Base-by-base conservation (phyloP, 192 early-diverging fungal genomes). In the Coemansia sp. region DNA sequence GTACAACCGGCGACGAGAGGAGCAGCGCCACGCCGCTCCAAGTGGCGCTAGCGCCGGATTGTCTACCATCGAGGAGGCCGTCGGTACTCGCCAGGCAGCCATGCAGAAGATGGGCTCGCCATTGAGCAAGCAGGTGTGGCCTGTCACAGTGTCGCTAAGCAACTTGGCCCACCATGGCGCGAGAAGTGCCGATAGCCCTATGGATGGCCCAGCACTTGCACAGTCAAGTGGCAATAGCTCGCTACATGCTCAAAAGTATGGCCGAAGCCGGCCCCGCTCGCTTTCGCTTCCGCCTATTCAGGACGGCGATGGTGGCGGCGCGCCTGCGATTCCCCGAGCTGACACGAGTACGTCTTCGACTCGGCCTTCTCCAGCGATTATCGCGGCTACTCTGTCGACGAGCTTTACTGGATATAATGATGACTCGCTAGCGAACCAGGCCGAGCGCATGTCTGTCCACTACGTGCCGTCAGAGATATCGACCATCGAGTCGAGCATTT, bases 401-500 rank as follows among this genome's bases (percentile, higher is more conserved):
- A 78, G 76, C 70, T 78, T 78, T 43, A 56, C 65, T 12, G 73
- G 63, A 19, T 29, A 21, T 39, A 62, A 56, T 35, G 69, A 56
- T 35, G 69, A 72, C 33, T 61, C 69, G 15, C 39, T 68, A 8
- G 54, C 68, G 1, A 41, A 40, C 27, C 65, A 77, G 15, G 62
- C 53, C 10, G 74, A 71, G 11, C 42, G 58, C 26, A 21, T 67
- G 29, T 77, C 70, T 17, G 37, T 60, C 32, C 65, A 78, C 53
- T 70, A 76, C 19, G 62, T 60, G 40, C 65, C 77, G 15, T 80
- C 77, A 10, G 77, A 70, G 56, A 70, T 74, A 29, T 80, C 71
- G 34, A 80, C 77, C 34, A 80, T 80, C 53, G 77, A 80, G 53
- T 80, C 77, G 5, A 80, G 77, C 61, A 50, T 74, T 14, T 74